Percentiles rank a stretch among this genome's conserved stretches.
These are phyloP conservation scores for Cercophora newfieldiana DNA, from an alignment of 495 filamentous ascomycete species.

Conservation along the genomic window DNA sequence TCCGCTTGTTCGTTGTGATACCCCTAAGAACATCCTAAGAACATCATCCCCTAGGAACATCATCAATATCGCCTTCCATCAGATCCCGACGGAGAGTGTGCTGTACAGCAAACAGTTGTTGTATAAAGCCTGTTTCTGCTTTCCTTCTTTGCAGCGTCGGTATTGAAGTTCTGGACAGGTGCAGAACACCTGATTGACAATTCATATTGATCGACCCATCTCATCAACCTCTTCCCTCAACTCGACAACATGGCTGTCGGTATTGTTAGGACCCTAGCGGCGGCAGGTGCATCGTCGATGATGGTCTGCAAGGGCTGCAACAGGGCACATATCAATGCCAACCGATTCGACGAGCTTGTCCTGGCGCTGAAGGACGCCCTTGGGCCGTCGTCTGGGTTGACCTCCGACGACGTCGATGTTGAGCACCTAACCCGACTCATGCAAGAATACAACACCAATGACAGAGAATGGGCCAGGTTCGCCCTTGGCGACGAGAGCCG, in stretches of 20 bases:
- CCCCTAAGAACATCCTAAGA: no score
- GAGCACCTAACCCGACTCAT: conserved; percentile 66
- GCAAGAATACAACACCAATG: conserved; percentile 65
- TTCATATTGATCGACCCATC: not conserved
- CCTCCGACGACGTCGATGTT: conserved; percentile 76
- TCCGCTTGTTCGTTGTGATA: conserved; percentile 6
- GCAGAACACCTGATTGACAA: not conserved
- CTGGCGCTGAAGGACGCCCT: conserved; percentile 67
- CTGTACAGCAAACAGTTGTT: not conserved
- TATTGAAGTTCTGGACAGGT: no score
- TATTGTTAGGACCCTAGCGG: conserved; percentile 20
- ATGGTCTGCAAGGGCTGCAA: not conserved
- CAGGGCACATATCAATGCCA: conserved; percentile 15
- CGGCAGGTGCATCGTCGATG: not conserved
- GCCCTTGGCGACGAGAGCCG: conserved; percentile 64
- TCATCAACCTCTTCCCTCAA: not conserved
- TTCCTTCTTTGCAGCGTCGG: not conserved
- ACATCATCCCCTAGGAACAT: not conserved
- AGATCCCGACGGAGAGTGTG: not conserved
- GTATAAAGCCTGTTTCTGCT: not conserved
- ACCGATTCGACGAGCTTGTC: conserved; percentile 72
- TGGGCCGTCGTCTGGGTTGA: conserved; percentile 75
- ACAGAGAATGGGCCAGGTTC: conserved; percentile 70
- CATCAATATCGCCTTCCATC: not conserved
- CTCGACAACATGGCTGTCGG: conserved; percentile 30